Conservation (phyloP, 768 basidiomycete species). For the Gloeopeniophorella convolvens region DNA sequence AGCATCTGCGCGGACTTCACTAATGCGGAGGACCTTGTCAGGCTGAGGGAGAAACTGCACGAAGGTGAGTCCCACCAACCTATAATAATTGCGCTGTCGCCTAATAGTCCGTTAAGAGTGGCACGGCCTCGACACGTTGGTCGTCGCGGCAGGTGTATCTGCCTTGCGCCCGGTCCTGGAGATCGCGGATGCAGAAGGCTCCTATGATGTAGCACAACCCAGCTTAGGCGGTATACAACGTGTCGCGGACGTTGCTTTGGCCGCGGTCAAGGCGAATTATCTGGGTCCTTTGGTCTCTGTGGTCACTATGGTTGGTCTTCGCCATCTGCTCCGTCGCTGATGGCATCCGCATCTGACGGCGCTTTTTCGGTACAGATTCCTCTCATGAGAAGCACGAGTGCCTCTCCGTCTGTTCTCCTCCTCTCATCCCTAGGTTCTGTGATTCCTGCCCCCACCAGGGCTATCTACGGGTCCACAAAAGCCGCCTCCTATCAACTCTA, state of each 20-base stretch:
- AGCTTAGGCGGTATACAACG: constrained; percentile 52
- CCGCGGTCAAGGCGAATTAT: constrained; percentile 59
- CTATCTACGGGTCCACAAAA: constrained; percentile 82
- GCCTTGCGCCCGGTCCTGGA: constrained; percentile 71
- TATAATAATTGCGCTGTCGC: background rate
- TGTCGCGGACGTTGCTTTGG: constrained; percentile 48
- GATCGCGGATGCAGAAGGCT: constrained; percentile 50
- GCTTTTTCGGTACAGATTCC: constrained; percentile 52
- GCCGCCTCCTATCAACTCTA: constrained; percentile 71
- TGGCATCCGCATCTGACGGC: background rate
- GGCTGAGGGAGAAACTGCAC: constrained; percentile 45
- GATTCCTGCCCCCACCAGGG: constrained; percentile 80
- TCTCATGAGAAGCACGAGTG: constrained; percentile 55
- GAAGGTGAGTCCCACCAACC: constrained; percentile 40
- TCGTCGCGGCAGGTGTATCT: constrained; percentile 80
- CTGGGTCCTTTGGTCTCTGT: constrained; percentile 64
- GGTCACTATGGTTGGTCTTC: constrained; percentile 55
- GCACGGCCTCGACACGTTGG: constrained; percentile 75
- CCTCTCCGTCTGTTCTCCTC: constrained; percentile 67
- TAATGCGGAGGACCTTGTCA: constrained; percentile 58
- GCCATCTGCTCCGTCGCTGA: background rate
- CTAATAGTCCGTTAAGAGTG: constrained; percentile 45
- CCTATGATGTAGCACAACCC: constrained; percentile 30
- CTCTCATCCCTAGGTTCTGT: constrained; percentile 73
- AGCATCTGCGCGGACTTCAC: constrained; percentile 58